phyloP scores from a whole-genome alignment of 129 eudicot genomes.

The Dittrichia graveolens region DNA sequence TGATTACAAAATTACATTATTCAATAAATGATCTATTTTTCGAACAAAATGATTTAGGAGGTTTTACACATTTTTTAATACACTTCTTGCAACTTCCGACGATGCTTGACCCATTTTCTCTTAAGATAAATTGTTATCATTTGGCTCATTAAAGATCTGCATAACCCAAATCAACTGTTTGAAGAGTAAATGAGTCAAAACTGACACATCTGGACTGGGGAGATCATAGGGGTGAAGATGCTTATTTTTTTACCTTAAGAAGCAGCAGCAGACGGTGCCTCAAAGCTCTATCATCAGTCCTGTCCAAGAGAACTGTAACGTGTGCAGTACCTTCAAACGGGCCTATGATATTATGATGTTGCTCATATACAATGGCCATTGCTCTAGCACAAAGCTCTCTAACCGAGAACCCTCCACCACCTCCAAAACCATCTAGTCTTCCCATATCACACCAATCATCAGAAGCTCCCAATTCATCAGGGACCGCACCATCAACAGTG shows the following conservation, averaged over 20 bases:
- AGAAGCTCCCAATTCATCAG: slow-evolving; percentile 95
- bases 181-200: slow-evolving; percentile 8
- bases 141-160: not conserved
- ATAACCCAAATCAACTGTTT: not conserved
- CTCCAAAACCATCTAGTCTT: slow-evolving; percentile 96
- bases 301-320: slow-evolving; percentile 84
- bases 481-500: slow-evolving; percentile 95
- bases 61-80: not conserved
- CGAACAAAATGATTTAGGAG: not conserved
- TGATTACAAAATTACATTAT: not conserved
- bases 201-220: not conserved
- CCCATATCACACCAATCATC: slow-evolving; percentile 99
- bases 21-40: not conserved
- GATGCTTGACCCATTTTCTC: not conserved
- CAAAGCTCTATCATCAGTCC: slow-evolving; percentile 95
- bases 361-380: slow-evolving; percentile 97
- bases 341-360: slow-evolving; percentile 73
- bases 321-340: slow-evolving; percentile 98
- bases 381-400: slow-evolving; percentile 99
- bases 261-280: slow-evolving; percentile 92
- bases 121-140: not conserved
- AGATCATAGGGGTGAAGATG: slow-evolving; percentile 5
- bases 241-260: slow-evolving; percentile 59
- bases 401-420: slow-evolving; percentile 95
- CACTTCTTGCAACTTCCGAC: not conserved